Evolutionary conservation across 2,329 filamentous ascomycete species (phyloP).

Genomic region (Incumbomyces delicatus): DNA sequence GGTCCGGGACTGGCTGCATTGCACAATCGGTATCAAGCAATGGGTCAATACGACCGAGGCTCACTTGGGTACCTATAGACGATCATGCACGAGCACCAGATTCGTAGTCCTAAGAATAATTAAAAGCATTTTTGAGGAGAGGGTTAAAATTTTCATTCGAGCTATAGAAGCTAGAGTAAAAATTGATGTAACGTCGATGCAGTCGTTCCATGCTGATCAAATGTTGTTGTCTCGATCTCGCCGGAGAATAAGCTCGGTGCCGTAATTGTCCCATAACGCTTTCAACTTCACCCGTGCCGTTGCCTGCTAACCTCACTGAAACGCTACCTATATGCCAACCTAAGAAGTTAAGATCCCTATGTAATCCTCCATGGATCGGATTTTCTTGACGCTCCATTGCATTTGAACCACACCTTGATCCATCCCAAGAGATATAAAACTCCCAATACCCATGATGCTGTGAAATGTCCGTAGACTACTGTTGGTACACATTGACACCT

Average conservation of each 20-base stretch:
- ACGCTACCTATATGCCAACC: conserved; percentile 11
- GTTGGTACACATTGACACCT: conserved; percentile 23
- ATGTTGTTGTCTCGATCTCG: conserved; percentile 1
- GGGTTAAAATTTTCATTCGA: conserved; percentile 20
- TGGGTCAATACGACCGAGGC: too few relatives aligned
- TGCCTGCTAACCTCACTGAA: conserved; percentile 4
- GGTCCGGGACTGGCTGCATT: too few relatives aligned
- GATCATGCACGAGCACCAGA: too few relatives aligned
- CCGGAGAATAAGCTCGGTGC: conserved; percentile 1
- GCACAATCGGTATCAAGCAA: too few relatives aligned
- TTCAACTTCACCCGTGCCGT: neutral
- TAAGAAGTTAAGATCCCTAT: conserved; percentile 1
- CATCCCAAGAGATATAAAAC: conserved; percentile 11
- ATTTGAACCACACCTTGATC: conserved; percentile 2
- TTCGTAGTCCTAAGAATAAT: too few relatives aligned
- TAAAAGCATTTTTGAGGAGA: conserved; percentile 7
- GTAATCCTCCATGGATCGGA: conserved; percentile 5
- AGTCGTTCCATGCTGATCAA: neutral
- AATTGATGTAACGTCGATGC: conserved; percentile 8
- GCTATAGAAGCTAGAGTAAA: conserved; percentile 7
- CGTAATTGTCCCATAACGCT: neutral
- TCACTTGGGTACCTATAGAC: too few relatives aligned
- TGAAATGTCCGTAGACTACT: conserved; percentile 5
- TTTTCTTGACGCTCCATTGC: conserved; percentile 3
- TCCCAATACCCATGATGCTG: conserved; percentile 11